Percentiles rank a stretch among this genome's conserved stretches.
These are phyloP conservation scores for Wickerhamiella kurtzmanii DNA, from an alignment of 805 yeast genomes.

Conservation along the genomic window DNA sequence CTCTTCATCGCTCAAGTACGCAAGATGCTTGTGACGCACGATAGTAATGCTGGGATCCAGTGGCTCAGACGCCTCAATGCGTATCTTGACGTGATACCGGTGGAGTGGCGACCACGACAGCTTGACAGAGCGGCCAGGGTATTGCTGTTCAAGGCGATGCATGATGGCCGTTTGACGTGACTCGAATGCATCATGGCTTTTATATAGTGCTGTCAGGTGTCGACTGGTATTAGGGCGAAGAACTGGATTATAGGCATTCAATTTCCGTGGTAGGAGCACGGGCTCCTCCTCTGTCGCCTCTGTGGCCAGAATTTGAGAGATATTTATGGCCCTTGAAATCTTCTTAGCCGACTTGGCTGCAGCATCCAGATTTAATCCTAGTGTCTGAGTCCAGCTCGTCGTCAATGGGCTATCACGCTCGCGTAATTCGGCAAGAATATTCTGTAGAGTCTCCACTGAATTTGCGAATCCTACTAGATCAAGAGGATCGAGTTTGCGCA, in stretches of 20 bases:
- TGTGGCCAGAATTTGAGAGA: constrained; percentile 19
- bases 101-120: constrained; percentile 32
- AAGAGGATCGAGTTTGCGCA: constrained; percentile 32
- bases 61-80: constrained; percentile 4
- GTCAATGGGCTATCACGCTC: neutral
- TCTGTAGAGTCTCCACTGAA: constrained; percentile 28
- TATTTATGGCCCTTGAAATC: constrained; percentile 33
- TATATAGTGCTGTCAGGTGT: constrained; percentile 14
- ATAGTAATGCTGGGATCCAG: constrained; percentile 21
- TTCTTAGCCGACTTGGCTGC: constrained; percentile 28
- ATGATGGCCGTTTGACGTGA: constrained; percentile 18
- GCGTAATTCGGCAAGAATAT: constrained; percentile 17
- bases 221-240: constrained; percentile 12
- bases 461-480: constrained; percentile 35
- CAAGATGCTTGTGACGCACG: constrained; percentile 32
- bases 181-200: constrained; percentile 22
- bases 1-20: constrained; percentile 32
- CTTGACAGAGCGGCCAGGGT: constrained; percentile 18
- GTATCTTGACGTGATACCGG: constrained; percentile 37
- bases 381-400: neutral
- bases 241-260: constrained; percentile 13
- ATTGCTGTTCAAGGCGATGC: constrained; percentile 10
- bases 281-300: constrained; percentile 24
- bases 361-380: constrained; percentile 9
- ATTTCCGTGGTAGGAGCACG: neutral